phyloP scores from a whole-genome alignment of 1,284 basidiomycete species.

The Hortiboletus rubellus region DNA sequence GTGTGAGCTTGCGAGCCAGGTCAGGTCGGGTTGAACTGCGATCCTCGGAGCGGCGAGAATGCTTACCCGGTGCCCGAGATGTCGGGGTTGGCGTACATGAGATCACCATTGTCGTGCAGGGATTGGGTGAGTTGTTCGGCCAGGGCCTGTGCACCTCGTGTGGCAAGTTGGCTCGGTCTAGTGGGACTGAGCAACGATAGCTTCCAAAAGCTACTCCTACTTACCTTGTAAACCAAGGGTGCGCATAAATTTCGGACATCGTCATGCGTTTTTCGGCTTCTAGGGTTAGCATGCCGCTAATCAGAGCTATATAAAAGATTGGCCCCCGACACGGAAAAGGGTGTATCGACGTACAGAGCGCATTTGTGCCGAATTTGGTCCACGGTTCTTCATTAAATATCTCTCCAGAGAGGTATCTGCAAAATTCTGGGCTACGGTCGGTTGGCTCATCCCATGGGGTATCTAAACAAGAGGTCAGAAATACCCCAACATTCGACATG shows the following conservation, averaged over 20 bases:
- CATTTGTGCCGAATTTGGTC: slow-evolving; percentile 64
- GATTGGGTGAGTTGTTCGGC: slow-evolving; percentile 72
- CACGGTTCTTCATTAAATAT: slow-evolving; percentile 83
- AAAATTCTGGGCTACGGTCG: slow-evolving; percentile 73
- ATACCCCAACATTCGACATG: background rate
- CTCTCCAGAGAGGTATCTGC: slow-evolving; percentile 72
- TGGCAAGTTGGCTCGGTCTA: slow-evolving; percentile 72
- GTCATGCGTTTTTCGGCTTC: slow-evolving; percentile 73
- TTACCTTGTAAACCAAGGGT: slow-evolving; percentile 82
- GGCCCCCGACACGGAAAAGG: background rate
- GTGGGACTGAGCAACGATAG: background rate
- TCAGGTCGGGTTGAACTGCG: background rate
- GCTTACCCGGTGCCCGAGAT: slow-evolving; percentile 33
- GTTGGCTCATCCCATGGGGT: slow-evolving; percentile 99
- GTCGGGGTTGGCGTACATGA: slow-evolving; percentile 62
- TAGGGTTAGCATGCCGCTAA: slow-evolving; percentile 73
- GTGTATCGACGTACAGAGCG: slow-evolving; percentile 53
- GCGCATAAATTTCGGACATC: slow-evolving; percentile 64
- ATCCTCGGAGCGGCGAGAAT: background rate
- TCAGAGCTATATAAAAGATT: slow-evolving; percentile 51
- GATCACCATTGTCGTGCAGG: slow-evolving; percentile 66
- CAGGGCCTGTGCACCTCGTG: slow-evolving; percentile 50
- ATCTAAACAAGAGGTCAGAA: slow-evolving; percentile 49
- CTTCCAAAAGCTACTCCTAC: slow-evolving; percentile 12
- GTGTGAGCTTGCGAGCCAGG: slow-evolving; percentile 14